A percentile compares a stretch with the other conserved stretches of the same genome.
Conservation (phyloP, 371 early-diverging fungal species). For the Apophysomyces sp. region DNA sequence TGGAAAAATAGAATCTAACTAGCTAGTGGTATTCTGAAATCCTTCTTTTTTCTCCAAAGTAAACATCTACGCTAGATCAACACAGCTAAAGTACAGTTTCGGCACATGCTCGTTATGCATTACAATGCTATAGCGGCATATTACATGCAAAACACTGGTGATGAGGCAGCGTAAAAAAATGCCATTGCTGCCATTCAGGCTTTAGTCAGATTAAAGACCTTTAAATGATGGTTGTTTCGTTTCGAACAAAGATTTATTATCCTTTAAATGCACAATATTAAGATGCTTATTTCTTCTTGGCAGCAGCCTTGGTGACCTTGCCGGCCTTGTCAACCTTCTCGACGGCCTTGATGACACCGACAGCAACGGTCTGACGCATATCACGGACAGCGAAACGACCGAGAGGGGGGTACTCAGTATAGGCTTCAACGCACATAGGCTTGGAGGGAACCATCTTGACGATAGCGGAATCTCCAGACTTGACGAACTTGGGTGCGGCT, state of each 20-base stretch:
- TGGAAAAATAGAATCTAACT: too few relatives aligned
- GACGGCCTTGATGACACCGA: conserved; percentile 96
- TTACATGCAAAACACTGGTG: too few relatives aligned
- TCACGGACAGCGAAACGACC: conserved; percentile 98
- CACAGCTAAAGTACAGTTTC: too few relatives aligned
- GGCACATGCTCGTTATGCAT: too few relatives aligned
- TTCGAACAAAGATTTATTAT: conserved; percentile 1
- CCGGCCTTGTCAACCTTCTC: conserved; percentile 73
- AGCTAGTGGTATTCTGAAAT: too few relatives aligned
- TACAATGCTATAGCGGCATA: too few relatives aligned
- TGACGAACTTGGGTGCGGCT: conserved; percentile 74
- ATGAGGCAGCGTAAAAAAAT: too few relatives aligned
- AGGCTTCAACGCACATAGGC: conserved; percentile 97
- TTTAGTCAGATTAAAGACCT: too few relatives aligned
- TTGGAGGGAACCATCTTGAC: conserved; percentile 94
- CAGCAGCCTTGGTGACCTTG: conserved; percentile 71
- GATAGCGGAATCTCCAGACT: conserved; percentile 94
- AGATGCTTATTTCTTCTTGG: conserved; percentile 72
- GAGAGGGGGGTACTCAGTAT: conserved; percentile 90
- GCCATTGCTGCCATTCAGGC: too few relatives aligned
- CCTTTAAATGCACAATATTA: neutral
- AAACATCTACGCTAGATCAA: too few relatives aligned
- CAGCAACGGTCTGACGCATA: conserved; percentile 92
- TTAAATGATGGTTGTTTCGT: too few relatives aligned
- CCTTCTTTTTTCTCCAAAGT: too few relatives aligned